Evolutionary conservation across 257 asterid species (phyloP).

Genomic region (Nicotiana attenuata): DNA sequence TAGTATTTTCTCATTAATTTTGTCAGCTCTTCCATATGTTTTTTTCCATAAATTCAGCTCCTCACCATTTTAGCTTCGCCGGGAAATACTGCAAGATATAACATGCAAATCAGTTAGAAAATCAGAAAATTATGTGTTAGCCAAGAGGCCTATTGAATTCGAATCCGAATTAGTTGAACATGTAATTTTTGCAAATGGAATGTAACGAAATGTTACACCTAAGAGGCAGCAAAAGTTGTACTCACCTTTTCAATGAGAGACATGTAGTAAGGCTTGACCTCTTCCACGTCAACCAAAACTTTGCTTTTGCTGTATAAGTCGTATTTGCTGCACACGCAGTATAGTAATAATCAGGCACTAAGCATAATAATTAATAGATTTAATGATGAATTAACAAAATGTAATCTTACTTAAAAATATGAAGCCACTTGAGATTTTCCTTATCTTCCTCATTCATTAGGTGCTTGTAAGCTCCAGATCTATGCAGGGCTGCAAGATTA

Average conservation of each 20-base stretch:
- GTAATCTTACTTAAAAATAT: conserved; percentile 45
- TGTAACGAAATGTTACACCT: too few species aligned
- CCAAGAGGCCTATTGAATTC: too few species aligned
- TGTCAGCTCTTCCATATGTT: not conserved
- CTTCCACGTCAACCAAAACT: conserved; percentile 49
- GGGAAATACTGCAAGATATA: conserved; percentile 49
- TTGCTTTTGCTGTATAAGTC: conserved; percentile 84
- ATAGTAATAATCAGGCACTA: too few species aligned
- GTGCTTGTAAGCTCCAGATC: conserved; percentile 57
- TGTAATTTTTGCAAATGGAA: too few species aligned
- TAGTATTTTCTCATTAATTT: not conserved
- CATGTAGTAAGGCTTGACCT: conserved; percentile 28
- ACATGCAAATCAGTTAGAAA: not conserved
- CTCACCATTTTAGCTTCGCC: conserved; percentile 46
- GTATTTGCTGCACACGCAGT: conserved; percentile 54
- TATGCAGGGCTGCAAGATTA: conserved; percentile 57
- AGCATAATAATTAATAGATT: too few species aligned
- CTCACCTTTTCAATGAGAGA: conserved; percentile 69
- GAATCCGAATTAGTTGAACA: too few species aligned
- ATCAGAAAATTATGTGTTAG: not conserved
- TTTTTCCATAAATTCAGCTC: not conserved
- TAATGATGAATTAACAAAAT: too few species aligned
- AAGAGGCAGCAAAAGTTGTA: not conserved
- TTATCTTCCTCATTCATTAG: conserved; percentile 66
- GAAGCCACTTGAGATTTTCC: conserved; percentile 30